Base-by-base conservation (phyloP, 306 rosid genomes). In the Styphnolobium japonicum region DNA sequence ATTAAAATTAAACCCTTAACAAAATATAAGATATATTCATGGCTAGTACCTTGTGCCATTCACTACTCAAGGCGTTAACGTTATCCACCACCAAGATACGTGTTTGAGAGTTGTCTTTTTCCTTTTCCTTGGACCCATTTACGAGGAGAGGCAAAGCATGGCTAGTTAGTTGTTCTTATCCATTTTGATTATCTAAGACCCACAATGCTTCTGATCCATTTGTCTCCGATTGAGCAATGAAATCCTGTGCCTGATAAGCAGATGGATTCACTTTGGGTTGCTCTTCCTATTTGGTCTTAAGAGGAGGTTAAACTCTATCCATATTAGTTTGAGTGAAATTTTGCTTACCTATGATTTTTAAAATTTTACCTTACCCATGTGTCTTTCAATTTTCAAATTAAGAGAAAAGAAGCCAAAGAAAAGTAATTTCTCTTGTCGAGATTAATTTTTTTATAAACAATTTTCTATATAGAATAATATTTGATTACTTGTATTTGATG, bases 21-120 rank as follows among this genome's bases (percentile, higher is more conserved):
- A 46, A 76, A 29, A 21, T 58, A 11, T 14, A 45, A 7, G 18
- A 19, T 22, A 25, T 8, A 12, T 76, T 76, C 2, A 62, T 48
- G 40, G 36, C 27, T 39, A 5, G 7, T 52, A 21, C 14, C 76
- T 11, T 22, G 22, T 67, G 23, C 31, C 3, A 27, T 52, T 71
- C 21, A 14, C 67, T 29, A 36, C 34, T 22, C 2, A 10, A 2
- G 9, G 29, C 15, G 7, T 36, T 65, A 64, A 77, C 65, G 55
- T 49, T 65, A 3, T 64, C 67, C 67, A 79, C 67, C 67, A 79
- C 62, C 63, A 56, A 57, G 29, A 31, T 55, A 76, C 4, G 9
- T 22, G 43, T 55, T 55, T 19, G 9, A 37, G 37, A 42, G 43
- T 18, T 29, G 16, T 40, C 43, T 25, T 61, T 29, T 11, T 40